Conservation (phyloP, 768 basidiomycete species). For the Coprinellus micaceus region DNA sequence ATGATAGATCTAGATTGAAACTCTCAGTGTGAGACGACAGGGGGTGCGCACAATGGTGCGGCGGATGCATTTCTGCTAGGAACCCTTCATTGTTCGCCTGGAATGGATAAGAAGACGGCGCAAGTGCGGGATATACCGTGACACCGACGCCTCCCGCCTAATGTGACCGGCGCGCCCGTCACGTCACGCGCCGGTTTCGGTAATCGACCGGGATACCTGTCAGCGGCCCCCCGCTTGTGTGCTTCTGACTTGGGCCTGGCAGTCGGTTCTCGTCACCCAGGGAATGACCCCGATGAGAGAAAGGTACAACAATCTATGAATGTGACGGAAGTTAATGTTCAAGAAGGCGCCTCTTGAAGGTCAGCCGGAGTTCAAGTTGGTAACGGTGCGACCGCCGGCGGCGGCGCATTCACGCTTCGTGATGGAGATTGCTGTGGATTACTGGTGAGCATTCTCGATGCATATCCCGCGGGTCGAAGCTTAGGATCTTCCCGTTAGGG, state of each 20-base stretch:
- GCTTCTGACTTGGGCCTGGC: no score
- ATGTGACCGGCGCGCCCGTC: neutral
- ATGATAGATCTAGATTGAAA: neutral
- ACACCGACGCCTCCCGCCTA: neutral
- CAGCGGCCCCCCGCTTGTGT: neutral
- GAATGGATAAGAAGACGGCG: neutral
- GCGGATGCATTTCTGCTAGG: neutral
- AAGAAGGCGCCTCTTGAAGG: no score
- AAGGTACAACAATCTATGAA: no score
- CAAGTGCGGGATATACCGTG: neutral
- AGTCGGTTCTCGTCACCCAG: neutral
- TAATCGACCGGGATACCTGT: neutral
- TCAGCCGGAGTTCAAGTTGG: no score
- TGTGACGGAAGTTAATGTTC: no score
- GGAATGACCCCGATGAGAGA: neutral
- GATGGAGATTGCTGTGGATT: no score
- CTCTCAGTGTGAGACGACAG: neutral
- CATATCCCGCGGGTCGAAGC: no score
- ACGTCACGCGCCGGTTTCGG: constrained; percentile 3
- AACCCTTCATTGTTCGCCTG: constrained; percentile 2
- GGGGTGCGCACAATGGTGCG: neutral
- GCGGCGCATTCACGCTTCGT: no score
- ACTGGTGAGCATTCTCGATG: no score
- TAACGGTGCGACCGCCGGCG: no score
- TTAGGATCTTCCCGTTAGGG: no score